phyloP scores from a whole-genome alignment of 225 moss, liverwort and hornwort genomes.

The Straminergon stramineum region DNA sequence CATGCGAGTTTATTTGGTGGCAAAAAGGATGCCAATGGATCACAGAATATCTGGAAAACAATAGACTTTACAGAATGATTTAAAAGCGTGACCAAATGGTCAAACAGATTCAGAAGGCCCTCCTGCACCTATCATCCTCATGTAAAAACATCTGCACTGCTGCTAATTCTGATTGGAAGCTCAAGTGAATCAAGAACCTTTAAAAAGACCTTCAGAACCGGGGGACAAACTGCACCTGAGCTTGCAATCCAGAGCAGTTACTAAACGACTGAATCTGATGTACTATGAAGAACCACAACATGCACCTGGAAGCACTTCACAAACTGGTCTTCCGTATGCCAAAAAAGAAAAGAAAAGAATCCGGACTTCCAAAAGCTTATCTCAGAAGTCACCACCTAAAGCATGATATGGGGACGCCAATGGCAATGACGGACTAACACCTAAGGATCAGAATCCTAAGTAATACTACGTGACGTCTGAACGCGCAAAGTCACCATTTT shows the following conservation, averaged over 20 bases:
- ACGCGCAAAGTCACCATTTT: background rate
- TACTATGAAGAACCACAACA: conserved; percentile 14
- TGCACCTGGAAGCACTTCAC: conserved; percentile 10
- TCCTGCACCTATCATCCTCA: conserved; percentile 8
- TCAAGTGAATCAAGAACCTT: background rate
- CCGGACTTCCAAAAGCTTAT: conserved; percentile 9
- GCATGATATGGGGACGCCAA: conserved; percentile 3
- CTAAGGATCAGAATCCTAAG: conserved; percentile 18
- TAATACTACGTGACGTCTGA: conserved; percentile 18
- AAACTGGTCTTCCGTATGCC: conserved; percentile 6
- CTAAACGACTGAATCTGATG: conserved; percentile 17
- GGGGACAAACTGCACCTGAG: conserved; percentile 13
- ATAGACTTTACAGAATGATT: conserved; percentile 40
- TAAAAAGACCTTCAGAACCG: background rate
- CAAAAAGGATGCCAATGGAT: background rate
- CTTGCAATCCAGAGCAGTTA: conserved; percentile 5
- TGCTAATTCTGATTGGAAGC: background rate
- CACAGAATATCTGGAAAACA: conserved; percentile 6
- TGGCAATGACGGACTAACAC: conserved; percentile 2
- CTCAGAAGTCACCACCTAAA: conserved; percentile 4
- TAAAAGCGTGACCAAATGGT: conserved; percentile 21
- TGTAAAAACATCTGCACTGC: conserved; percentile 11
- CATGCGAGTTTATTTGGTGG: background rate
- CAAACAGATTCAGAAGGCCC: conserved; percentile 17
- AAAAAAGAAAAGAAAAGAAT: background rate